Evolutionary conservation across 768 basidiomycete species (phyloP).

Genomic region (Suillus americanus): DNA sequence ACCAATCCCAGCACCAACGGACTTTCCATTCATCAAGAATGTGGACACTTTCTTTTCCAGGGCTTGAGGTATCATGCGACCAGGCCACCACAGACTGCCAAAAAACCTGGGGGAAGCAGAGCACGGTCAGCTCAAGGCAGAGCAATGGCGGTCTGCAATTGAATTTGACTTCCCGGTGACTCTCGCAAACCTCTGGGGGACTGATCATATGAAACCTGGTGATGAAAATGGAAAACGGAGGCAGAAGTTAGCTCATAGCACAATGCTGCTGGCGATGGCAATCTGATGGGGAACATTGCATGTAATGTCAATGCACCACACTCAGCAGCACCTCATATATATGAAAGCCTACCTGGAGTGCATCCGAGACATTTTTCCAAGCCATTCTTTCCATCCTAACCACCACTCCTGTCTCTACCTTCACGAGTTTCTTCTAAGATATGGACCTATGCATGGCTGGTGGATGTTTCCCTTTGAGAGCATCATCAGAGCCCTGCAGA

Average conservation of each 20-base stretch:
- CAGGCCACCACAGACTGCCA: slow-evolving; percentile 24
- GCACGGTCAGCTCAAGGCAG: slow-evolving; percentile 34
- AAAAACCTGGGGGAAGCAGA: slow-evolving; percentile 23
- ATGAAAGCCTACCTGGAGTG: slow-evolving; percentile 27
- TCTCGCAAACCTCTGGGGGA: slow-evolving; percentile 30
- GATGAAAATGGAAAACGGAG: not conserved
- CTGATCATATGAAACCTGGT: not conserved
- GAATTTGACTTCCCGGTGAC: slow-evolving; percentile 29
- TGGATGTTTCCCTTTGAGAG: slow-evolving; percentile 36
- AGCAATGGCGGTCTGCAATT: slow-evolving; percentile 31
- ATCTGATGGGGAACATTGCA: slow-evolving; percentile 22
- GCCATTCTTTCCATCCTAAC: slow-evolving; percentile 23
- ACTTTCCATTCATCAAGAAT: no score
- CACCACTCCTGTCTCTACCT: slow-evolving; percentile 36
- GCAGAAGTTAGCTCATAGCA: slow-evolving; percentile 22
- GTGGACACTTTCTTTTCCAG: no score
- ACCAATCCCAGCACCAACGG: no score
- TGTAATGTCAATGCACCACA: slow-evolving; percentile 17
- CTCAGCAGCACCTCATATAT: slow-evolving; percentile 16
- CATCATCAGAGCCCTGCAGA: slow-evolving; percentile 25
- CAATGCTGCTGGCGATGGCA: slow-evolving; percentile 32
- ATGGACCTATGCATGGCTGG: slow-evolving; percentile 35
- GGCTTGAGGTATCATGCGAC: no score
- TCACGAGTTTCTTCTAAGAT: slow-evolving; percentile 20
- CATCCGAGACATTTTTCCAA: slow-evolving; percentile 19